Percentiles rank a stretch among this genome's conserved stretches.
phyloP scores from a whole-genome alignment of 129 eudicot species.

The Lonicera japonica region DNA sequence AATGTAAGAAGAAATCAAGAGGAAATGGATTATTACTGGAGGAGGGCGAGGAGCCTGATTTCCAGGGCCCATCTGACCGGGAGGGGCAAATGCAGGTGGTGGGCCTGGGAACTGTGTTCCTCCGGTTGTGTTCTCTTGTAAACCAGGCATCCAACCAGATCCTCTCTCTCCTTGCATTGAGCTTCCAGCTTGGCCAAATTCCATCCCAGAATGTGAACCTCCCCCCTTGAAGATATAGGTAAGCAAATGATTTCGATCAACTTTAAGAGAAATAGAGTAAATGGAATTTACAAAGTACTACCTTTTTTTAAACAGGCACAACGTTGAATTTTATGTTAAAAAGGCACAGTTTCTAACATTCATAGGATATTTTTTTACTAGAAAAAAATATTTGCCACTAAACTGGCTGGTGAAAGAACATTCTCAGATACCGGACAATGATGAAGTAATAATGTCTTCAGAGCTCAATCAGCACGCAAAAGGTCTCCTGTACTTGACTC shows the following conservation, averaged over 20 bases:
- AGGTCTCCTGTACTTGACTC: too few relatives aligned
- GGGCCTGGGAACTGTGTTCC: conserved; percentile 48
- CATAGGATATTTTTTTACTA: too few relatives aligned
- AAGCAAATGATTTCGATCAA: neutral
- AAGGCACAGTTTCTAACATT: too few relatives aligned
- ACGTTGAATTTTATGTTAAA: too few relatives aligned
- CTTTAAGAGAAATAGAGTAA: neutral
- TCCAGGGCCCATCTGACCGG: conserved; percentile 46
- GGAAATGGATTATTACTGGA: conserved; percentile 31
- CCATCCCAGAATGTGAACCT: conserved; percentile 57
- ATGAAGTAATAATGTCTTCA: neutral
- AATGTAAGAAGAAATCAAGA: too few relatives aligned
- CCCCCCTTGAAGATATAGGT: conserved; percentile 45
- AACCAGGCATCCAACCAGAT: conserved; percentile 63
- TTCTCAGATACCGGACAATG: neutral
- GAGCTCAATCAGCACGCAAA: too few relatives aligned
- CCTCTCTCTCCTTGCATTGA: conserved; percentile 59
- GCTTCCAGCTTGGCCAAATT: conserved; percentile 61
- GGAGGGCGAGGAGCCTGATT: conserved; percentile 62
- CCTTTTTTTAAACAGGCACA: too few relatives aligned
- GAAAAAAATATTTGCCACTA: neutral
- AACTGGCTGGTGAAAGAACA: neutral
- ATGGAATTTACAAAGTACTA: neutral
- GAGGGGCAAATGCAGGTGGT: conserved; percentile 39
- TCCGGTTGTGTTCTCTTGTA: conserved; percentile 33